These are phyloP conservation scores for Wallacemonas sp. DNA, from an alignment of 208 protist genomes.

Conservation along the genomic window DNA sequence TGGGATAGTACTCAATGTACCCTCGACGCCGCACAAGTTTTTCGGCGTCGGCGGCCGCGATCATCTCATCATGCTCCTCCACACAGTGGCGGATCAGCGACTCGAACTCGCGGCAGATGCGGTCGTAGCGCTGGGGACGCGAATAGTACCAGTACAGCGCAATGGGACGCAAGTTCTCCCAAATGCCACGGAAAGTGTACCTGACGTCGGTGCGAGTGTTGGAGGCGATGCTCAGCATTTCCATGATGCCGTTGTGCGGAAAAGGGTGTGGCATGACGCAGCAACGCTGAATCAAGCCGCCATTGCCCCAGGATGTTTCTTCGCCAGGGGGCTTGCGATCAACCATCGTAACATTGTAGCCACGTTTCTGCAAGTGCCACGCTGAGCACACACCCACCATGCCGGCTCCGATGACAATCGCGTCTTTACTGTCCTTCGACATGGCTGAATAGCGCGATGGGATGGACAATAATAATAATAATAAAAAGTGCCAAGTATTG, in stretches of 20 bases:
- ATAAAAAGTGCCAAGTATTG: no score
- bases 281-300: slow-evolving; percentile 22
- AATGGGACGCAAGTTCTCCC: slow-evolving; percentile 19
- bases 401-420: slow-evolving; percentile 22
- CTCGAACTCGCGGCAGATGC: slow-evolving; percentile 14
- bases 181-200: slow-evolving; percentile 15
- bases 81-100: slow-evolving; percentile 20
- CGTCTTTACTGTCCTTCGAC: background rate
- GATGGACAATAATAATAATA: no score
- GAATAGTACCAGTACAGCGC: slow-evolving; percentile 30
- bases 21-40: slow-evolving; percentile 17
- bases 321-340: slow-evolving; percentile 19
- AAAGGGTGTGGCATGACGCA: slow-evolving; percentile 16
- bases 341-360: slow-evolving; percentile 21
- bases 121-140: slow-evolving; percentile 6
- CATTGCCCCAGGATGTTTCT: slow-evolving; percentile 29
- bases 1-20: slow-evolving; percentile 22
- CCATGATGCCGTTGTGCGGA: slow-evolving; percentile 17
- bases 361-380: slow-evolving; percentile 22
- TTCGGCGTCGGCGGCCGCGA: slow-evolving; percentile 14
- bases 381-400: slow-evolving; percentile 25
- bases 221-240: slow-evolving; percentile 13
- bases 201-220: slow-evolving; percentile 23
- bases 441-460: no score
- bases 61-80: slow-evolving; percentile 20